These are phyloP conservation scores for Cystofilobasidium ferigula DNA, from an alignment of 768 basidiomycete species.

Conservation along the genomic window DNA sequence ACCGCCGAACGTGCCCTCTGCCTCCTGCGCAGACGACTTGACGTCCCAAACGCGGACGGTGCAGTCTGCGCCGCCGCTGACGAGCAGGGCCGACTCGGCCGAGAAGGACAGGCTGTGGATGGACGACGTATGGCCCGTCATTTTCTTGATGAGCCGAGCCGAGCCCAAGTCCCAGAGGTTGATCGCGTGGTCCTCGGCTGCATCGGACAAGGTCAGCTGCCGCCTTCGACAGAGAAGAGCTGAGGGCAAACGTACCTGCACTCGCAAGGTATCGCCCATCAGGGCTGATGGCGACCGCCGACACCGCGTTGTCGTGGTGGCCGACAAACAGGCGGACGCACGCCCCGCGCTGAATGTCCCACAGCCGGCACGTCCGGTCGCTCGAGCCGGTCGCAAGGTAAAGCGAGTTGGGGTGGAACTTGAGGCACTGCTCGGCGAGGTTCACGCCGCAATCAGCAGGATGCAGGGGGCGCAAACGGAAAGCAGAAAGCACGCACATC, in stretches of 20 bases:
- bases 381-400: conserved; percentile 95
- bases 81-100: conserved; percentile 76
- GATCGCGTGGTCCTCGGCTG: conserved; percentile 82
- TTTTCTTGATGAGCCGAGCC: conserved; percentile 88
- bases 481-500: conserved; percentile 55
- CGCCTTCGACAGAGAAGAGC: not conserved
- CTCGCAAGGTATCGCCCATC: conserved; percentile 90
- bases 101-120: conserved; percentile 86
- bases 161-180: conserved; percentile 94
- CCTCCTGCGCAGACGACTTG: conserved; percentile 58
- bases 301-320: conserved; percentile 70
- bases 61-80: conserved; percentile 87
- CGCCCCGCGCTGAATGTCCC: conserved; percentile 93
- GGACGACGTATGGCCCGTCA: conserved; percentile 82
- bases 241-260: conserved; percentile 48
- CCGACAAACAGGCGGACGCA: conserved; percentile 93
- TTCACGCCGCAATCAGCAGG: not conserved
- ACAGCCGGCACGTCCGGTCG: conserved; percentile 88
- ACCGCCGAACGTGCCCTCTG: conserved; percentile 28
- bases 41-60: conserved; percentile 99
- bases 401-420: conserved; percentile 94
- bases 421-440: conserved; percentile 56
- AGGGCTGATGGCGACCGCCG: conserved; percentile 76
- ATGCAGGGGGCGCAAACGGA: not conserved
- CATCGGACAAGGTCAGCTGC: not conserved